Percentiles rank a stretch among this genome's conserved stretches.
Evolutionary conservation across 202 grass and related monocot species (phyloP).

Genomic region (Carex arenaria): DNA sequence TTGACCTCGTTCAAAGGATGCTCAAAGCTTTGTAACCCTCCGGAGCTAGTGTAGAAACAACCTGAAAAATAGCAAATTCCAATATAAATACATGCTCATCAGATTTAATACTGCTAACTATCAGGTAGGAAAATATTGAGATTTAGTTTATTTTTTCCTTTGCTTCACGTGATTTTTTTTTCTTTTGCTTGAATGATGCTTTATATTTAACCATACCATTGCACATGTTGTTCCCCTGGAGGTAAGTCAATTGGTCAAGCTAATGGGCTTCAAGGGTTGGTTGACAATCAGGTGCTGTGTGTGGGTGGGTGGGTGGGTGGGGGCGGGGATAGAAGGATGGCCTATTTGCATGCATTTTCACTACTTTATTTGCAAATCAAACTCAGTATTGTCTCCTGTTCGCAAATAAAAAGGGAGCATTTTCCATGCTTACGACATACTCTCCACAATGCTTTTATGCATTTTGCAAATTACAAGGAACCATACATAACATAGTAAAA

Average conservation of each 20-base stretch:
- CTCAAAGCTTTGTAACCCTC: slow-evolving; percentile 75
- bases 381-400: background rate
- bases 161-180: background rate
- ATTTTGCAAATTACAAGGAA: background rate
- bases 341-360: background rate
- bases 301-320: no score
- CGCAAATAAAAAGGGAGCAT: background rate
- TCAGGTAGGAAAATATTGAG: background rate
- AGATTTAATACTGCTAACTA: background rate
- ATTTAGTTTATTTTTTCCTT: background rate
- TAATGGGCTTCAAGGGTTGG: background rate
- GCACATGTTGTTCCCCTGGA: background rate
- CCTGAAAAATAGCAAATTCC: slow-evolving; percentile 24
- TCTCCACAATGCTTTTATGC: background rate
- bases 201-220: background rate
- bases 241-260: background rate
- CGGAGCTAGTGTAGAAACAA: slow-evolving; percentile 79
- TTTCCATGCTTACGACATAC: background rate
- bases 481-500: background rate
- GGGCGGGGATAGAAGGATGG: background rate
- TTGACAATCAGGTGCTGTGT: background rate
- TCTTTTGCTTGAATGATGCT: background rate
- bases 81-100: background rate
- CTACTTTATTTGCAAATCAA: background rate
- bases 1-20: slow-evolving; percentile 68